These are phyloP conservation scores for Malus fusca DNA, from an alignment of 306 rosid genomes.

Conservation along the genomic window DNA sequence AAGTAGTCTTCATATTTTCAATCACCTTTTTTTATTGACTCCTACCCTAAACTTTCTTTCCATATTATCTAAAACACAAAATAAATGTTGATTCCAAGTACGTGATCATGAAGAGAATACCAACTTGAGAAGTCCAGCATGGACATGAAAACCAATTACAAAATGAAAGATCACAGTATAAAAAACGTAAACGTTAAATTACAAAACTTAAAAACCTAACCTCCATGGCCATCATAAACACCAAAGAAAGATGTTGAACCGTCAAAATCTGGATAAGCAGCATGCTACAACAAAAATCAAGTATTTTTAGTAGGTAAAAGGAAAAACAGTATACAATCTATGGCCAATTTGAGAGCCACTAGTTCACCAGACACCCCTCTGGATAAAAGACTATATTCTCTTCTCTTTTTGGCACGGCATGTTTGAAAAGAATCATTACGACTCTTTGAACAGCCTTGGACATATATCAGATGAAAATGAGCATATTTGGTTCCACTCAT, in stretches of 20 bases:
- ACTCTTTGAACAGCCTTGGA: not conserved
- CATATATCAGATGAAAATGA: too few relatives aligned
- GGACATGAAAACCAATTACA: not conserved
- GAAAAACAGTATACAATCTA: not conserved
- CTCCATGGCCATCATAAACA: slow-evolving; percentile 99
- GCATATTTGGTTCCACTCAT: too few relatives aligned
- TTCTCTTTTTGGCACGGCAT: not conserved
- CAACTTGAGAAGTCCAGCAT: not conserved
- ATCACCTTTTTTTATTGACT: not conserved
- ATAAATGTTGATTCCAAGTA: too few relatives aligned
- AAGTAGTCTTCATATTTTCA: not conserved
- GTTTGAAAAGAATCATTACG: not conserved
- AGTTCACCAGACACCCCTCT: not conserved
- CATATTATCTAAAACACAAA: not conserved
- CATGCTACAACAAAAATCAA: slow-evolving; percentile 56
- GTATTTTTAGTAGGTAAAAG: slow-evolving; percentile 1
- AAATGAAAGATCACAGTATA: slow-evolving; percentile 3
- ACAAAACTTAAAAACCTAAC: slow-evolving; percentile 25
- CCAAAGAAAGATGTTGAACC: slow-evolving; percentile 85
- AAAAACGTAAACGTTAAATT: not conserved
- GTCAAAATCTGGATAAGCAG: slow-evolving; percentile 74
- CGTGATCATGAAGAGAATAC: too few relatives aligned
- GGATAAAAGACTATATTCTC: not conserved
- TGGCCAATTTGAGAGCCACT: not conserved
- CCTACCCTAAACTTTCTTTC: not conserved